Evolutionary conservation across 768 basidiomycete species (phyloP).

Genomic region (Suillus tomentosus): DNA sequence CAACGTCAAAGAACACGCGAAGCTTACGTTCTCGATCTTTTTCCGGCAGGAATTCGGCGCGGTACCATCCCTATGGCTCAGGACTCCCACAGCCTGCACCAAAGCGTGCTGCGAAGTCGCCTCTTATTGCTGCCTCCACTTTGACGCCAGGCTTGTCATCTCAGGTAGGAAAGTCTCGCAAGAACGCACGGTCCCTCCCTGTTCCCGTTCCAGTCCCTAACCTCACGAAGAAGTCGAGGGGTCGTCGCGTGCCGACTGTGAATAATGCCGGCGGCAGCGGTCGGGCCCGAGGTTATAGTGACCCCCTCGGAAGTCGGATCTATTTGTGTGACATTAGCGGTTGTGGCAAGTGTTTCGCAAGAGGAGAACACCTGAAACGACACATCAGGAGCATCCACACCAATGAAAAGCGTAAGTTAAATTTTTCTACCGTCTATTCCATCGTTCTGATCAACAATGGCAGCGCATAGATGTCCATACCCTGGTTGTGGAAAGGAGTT

Average conservation of each 20-base stretch:
- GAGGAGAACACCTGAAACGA: constrained; percentile 89
- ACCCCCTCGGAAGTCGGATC: constrained; percentile 46
- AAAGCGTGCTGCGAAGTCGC: constrained; percentile 34
- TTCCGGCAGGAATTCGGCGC: constrained; percentile 34
- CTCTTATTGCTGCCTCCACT: constrained; percentile 30
- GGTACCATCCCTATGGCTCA: constrained; percentile 35
- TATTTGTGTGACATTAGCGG: constrained; percentile 80
- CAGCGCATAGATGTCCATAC: constrained; percentile 81
- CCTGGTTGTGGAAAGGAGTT: constrained; percentile 84
- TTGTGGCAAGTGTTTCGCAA: constrained; percentile 86
- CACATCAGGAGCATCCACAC: constrained; percentile 90
- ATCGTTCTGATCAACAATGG: constrained; percentile 16
- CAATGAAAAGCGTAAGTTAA: constrained; percentile 81
- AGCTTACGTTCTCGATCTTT: constrained; percentile 38
- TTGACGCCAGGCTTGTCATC: constrained; percentile 30
- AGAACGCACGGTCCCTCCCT: constrained; percentile 44
- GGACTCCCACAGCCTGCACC: constrained; percentile 32
- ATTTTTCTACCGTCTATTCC: constrained; percentile 14
- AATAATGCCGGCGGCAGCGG: constrained; percentile 28
- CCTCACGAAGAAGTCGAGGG: constrained; percentile 71
- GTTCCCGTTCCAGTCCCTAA: constrained; percentile 67
- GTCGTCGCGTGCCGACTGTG: constrained; percentile 63
- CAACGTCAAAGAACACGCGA: constrained; percentile 41
- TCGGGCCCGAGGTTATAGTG: constrained; percentile 32
- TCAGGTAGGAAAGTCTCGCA: constrained; percentile 31